Percentiles rank a stretch among this genome's conserved stretches.
Evolutionary conservation across 2,329 filamentous ascomycete genomes (phyloP).

Genomic region (Coniochaeta ligniaria): DNA sequence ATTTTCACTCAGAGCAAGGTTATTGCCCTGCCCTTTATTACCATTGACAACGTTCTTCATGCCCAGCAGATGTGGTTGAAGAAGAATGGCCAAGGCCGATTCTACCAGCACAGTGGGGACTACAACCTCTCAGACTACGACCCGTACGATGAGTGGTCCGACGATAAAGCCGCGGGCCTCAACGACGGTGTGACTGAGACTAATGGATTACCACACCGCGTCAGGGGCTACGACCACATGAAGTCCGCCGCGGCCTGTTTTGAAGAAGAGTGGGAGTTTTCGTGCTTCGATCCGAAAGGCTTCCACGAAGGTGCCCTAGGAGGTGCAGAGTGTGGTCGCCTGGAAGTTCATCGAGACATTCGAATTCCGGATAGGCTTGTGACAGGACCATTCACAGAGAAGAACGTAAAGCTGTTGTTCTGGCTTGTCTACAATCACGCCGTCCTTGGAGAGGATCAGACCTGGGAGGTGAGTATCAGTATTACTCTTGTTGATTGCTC

Average conservation of each 20-base stretch:
- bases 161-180: not conserved
- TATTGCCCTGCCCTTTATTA: slow-evolving; percentile 27
- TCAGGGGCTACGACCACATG: not conserved
- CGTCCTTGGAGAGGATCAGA: slow-evolving; percentile 10
- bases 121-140: not conserved
- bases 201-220: not conserved
- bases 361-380: slow-evolving; percentile 19
- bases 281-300: not conserved
- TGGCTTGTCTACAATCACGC: slow-evolving; percentile 20
- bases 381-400: slow-evolving; percentile 13
- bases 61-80: slow-evolving; percentile 41
- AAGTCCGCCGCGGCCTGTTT: slow-evolving; percentile 7
- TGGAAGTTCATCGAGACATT: slow-evolving; percentile 16
- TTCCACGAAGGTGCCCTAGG: not conserved
- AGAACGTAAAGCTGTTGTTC: slow-evolving; percentile 15
- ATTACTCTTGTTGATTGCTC: not conserved
- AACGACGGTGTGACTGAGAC: not conserved
- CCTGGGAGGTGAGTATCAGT: slow-evolving; percentile 18
- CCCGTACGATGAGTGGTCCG: not conserved
- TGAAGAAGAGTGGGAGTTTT: slow-evolving; percentile 8
- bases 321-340: not conserved
- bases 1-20: slow-evolving; percentile 29
- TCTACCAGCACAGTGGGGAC: slow-evolving; percentile 21
- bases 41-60: slow-evolving; percentile 36
- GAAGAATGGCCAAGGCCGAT: slow-evolving; percentile 23